Evolutionary conservation across 495 filamentous ascomycete genomes (phyloP), one percentile per base, ranked within the genome.

Genomic region (Durotheca rogersii): DNA sequence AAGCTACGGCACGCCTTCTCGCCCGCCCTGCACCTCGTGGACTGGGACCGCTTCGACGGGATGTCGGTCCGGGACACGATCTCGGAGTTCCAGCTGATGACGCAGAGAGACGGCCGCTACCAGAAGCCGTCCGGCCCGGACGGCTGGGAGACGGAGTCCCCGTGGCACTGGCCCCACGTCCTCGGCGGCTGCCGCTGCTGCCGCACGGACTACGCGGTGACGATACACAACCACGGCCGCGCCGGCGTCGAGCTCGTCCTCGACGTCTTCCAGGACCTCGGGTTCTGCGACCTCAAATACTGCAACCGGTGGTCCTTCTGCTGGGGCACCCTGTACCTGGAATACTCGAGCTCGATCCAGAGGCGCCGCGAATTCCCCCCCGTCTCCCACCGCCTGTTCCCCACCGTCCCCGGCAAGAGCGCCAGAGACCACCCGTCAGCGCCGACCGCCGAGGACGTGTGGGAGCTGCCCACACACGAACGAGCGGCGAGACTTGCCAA

Each of bases 221-320:
- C 47, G 4, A 39, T 57, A 10, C 54, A 57, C 14, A 57, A 47
- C 14, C 54, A 57, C 33, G 47, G 54, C 19, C 47, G 42, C 14
- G 38, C 10, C 4, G 54, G 54, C 1, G 47, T 57, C 32, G 54
- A 57, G 37, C 47, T 57, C 4, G 19, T 57, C 4, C 5, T 34
- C 10, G 54, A 57, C 32, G 32, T 29, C 31, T 57, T 19, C 47
- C 54, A 57, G 25, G 27, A 52, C 7, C 36, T 57, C 12, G 47
- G 41, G 9, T 5, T 11, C 27, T 20, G 37, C n/a, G 2, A 2
- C 1, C 11, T n/a, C 9, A 6, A 21, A 1, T 10, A 7, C 1
- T 14, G 20, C 11, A 20, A 12, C 10, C 6, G 30, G 1, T 51
- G 53, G 47, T 35, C 33, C 3, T 4, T 41, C 14, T 47, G 54